phyloP scores from a whole-genome alignment of 345 rosid genomes.

The Brassica nigra region DNA sequence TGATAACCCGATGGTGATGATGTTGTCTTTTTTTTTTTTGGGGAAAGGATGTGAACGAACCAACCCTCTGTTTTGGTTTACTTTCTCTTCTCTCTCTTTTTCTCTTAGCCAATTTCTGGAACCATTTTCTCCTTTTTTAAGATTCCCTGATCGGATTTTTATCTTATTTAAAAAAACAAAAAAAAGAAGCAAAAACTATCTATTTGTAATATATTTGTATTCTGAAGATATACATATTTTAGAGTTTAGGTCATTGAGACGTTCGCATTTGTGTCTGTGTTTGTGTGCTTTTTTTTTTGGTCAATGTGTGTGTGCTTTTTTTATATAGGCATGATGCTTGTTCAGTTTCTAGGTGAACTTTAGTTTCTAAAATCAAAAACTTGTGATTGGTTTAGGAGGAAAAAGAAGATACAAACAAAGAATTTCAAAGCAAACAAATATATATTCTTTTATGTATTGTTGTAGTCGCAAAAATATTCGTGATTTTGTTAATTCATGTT shows the following conservation, averaged over 20 bases:
- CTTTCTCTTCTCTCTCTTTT: too few species aligned
- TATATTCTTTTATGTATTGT: too few species aligned
- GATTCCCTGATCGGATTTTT: conserved; percentile 11
- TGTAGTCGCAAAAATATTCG: too few species aligned
- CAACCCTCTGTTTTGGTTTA: conserved; percentile 8
- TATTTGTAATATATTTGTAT: conserved; percentile 13
- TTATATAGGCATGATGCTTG: background rate
- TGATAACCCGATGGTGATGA: conserved; percentile 5
- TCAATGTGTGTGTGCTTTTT: too few species aligned
- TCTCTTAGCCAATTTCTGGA: background rate
- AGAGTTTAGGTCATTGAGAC: conserved; percentile 25
- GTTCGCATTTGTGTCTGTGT: background rate
- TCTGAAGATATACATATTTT: conserved; percentile 21
- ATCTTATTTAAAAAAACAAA: background rate
- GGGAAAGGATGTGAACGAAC: conserved; percentile 10
- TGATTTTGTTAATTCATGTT: too few species aligned
- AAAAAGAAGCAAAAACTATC: background rate
- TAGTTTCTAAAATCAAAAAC: background rate
- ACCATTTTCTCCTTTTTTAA: conserved; percentile 9
- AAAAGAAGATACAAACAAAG: background rate
- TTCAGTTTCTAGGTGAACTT: background rate
- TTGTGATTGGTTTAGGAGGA: background rate
- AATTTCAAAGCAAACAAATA: background rate
- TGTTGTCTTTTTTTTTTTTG: background rate
- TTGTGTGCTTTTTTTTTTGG: background rate